phyloP scores from a whole-genome alignment of 257 asterid genomes.

The Primulina tabacum region DNA sequence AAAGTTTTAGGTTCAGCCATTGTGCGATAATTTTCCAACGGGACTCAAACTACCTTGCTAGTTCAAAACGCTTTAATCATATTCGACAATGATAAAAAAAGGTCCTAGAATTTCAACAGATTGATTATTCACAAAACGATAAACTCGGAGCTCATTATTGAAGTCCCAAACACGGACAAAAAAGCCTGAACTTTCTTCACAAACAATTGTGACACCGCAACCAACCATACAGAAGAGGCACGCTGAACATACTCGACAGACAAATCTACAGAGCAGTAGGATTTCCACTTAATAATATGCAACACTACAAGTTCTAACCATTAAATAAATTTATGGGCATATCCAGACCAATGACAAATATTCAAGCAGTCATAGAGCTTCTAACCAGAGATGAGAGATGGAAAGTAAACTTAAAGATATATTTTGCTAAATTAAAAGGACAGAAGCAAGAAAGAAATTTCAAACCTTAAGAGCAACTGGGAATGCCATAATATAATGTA shows the following conservation, averaged over 20 bases:
- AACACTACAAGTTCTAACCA: neutral
- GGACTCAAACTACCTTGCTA: neutral
- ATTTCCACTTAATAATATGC: neutral
- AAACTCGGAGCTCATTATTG: neutral
- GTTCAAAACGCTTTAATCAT: neutral
- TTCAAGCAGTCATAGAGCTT: neutral
- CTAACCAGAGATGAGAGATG: neutral
- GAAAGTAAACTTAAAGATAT: neutral
- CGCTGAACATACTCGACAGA: neutral
- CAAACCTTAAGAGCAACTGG: constrained; percentile 91
- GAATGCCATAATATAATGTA: constrained; percentile 81
- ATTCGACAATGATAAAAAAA: neutral
- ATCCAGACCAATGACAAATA: neutral
- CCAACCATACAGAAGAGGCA: neutral
- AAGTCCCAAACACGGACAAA: no score
- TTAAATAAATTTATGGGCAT: neutral
- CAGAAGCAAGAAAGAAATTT: neutral
- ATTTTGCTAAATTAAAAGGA: neutral
- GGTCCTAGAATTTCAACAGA: neutral
- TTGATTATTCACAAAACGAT: neutral
- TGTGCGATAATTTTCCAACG: neutral
- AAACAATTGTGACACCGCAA: no score
- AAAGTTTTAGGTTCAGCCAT: neutral
- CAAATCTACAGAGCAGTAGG: neutral
- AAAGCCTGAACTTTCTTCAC: no score